These are phyloP conservation scores for Zhuliangozyma parablackwelliae DNA, from an alignment of 1,139 yeast species.

Conservation along the genomic window DNA sequence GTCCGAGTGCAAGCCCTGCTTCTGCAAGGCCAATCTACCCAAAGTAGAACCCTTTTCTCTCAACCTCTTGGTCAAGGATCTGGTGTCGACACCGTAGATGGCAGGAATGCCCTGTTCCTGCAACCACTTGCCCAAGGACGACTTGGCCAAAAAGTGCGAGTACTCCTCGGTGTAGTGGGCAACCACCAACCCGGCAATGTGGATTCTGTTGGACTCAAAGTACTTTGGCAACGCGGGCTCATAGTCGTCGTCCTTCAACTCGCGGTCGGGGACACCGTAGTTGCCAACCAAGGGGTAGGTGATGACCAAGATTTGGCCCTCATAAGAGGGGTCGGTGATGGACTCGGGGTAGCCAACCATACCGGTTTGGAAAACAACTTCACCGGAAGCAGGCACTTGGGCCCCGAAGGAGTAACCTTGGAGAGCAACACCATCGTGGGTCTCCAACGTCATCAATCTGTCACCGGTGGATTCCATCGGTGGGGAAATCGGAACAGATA, in stretches of 20 bases:
- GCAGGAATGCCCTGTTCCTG: constrained; percentile 92
- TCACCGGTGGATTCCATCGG: constrained; percentile 81
- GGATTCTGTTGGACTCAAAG: constrained; percentile 88
- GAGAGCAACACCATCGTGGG: constrained; percentile 82
- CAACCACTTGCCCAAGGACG: constrained; percentile 92
- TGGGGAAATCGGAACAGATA: constrained; percentile 77
- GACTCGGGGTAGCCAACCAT: constrained; percentile 99
- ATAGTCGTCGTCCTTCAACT: constrained; percentile 63
- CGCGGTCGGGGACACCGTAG: constrained; percentile 96
- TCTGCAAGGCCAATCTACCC: constrained; percentile 75
- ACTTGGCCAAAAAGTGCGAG: constrained; percentile 88
- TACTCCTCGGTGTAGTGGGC: constrained; percentile 96
- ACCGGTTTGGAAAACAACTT: constrained; percentile 98
- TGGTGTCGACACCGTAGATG: constrained; percentile 95
- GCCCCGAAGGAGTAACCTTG: constrained; percentile 99
- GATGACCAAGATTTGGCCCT: constrained; percentile 94
- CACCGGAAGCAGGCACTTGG: constrained; percentile 85
- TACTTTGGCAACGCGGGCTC: constrained; percentile 79
- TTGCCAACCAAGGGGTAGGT: constrained; percentile 97
- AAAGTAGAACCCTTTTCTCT: constrained; percentile 91
- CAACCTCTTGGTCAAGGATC: constrained; percentile 88
- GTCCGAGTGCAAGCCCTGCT: constrained; percentile 34
- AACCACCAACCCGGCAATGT: constrained; percentile 94
- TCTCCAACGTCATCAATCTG: constrained; percentile 83
- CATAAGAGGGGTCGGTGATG: constrained; percentile 96